Conservation (phyloP, 805 yeast species). For the Cyberlindnera euphorbiae region DNA sequence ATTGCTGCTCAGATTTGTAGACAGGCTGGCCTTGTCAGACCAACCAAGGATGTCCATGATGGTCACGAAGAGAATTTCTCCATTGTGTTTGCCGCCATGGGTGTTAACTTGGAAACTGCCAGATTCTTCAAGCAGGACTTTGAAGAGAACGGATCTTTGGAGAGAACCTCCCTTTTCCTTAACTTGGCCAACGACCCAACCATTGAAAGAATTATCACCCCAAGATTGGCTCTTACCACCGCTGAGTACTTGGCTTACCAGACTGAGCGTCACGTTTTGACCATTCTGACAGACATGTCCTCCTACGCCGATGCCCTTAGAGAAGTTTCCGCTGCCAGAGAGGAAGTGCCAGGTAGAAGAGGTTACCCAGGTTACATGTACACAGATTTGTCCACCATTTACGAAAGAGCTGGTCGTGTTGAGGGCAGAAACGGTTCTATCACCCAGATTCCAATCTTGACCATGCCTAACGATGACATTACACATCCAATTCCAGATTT, state of each 20-base stretch:
- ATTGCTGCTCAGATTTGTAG: slow-evolving; percentile 99
- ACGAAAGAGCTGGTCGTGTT: slow-evolving; percentile 99
- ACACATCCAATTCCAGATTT: slow-evolving; percentile 99
- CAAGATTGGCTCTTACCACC: slow-evolving; percentile 96
- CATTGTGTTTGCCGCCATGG: slow-evolving; percentile 99
- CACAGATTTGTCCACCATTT: slow-evolving; percentile 97
- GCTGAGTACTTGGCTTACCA: slow-evolving; percentile 98
- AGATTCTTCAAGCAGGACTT: slow-evolving; percentile 98
- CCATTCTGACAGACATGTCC: slow-evolving; percentile 98
- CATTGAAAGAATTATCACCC: slow-evolving; percentile 98
- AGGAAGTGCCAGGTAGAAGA: slow-evolving; percentile 99
- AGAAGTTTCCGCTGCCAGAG: slow-evolving; percentile 99
- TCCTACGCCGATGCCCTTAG: slow-evolving; percentile 99
- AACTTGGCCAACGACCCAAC: slow-evolving; percentile 99
- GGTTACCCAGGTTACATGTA: slow-evolving; percentile 99
- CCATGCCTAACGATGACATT: slow-evolving; percentile 99
- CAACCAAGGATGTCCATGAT: slow-evolving; percentile 98
- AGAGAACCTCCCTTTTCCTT: slow-evolving; percentile 93
- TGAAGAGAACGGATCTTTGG: slow-evolving; percentile 97
- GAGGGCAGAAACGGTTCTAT: slow-evolving; percentile 99
- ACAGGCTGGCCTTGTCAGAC: slow-evolving; percentile 98
- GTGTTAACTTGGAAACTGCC: slow-evolving; percentile 97
- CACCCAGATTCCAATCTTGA: slow-evolving; percentile 96
- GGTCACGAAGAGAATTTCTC: slow-evolving; percentile 99
- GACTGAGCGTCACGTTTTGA: slow-evolving; percentile 98